Base-by-base conservation (phyloP, 352 stramenopile genomes). In the Poterioochromonas sp. region DNA sequence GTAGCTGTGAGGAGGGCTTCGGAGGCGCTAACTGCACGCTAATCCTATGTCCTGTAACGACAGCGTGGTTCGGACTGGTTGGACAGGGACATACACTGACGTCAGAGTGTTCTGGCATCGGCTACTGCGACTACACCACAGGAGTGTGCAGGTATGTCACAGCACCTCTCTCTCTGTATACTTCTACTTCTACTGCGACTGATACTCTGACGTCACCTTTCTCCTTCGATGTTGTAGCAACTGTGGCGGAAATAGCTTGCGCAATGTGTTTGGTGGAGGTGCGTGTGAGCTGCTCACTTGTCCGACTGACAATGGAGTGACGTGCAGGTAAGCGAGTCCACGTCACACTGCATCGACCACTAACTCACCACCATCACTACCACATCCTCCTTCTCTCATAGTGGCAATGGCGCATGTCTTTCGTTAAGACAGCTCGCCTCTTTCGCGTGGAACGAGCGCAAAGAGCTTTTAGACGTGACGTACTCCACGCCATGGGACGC, bases 1-100 rank as follows among this genome's bases (percentile, higher is more conserved):
- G 80, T 40, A 35, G 26, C 0, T 83, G 80, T 70, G 62, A 82
- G 37, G 40, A 80, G 32, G 70, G 68, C 40, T 83, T 49, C 39
- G 78, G 51, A 29, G 65, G 65, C 15, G 20, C 32, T 58, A 29
- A 60, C n/a, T 76, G 65, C n/a, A 58, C 35, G 20, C 5, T 58
- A 35, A n/a, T 15, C 12, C 71, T 20, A n/a, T 76, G 65, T 35
- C 20, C 39, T 18, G 20, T 58, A 35, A 29, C 32, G 5, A 37
- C 8, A 11, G 65, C 65, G 11, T 76, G 65, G 65, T 76, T 76
- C n/a, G 65, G 65, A n/a, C 11, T 15, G 12, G 65, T 76, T 32
- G 65, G 32, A 32, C 26, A 63, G 8, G 26, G 32, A 20, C 65
- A 76, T 29, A 32, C 34, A 29, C 5, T 15, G 5, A 49, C 11